These are phyloP conservation scores for Tirmania nivea DNA, from an alignment of 495 filamentous ascomycete genomes.

Conservation along the genomic window DNA sequence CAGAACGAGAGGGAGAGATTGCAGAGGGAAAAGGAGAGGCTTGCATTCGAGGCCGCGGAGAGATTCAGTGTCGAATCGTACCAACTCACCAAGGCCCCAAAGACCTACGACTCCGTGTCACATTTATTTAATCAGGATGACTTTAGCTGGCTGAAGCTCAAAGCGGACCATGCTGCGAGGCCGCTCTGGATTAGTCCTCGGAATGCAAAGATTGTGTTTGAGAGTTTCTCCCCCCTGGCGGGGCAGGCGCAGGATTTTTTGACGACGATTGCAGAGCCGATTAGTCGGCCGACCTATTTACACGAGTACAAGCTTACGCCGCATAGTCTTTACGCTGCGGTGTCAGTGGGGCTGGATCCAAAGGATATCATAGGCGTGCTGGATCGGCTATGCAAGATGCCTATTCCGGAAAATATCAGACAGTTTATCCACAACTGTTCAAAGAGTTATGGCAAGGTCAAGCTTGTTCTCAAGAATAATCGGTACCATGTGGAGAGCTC, in stretches of 20 bases:
- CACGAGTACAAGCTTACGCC: slow-evolving; percentile 86
- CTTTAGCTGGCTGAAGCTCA: slow-evolving; percentile 58
- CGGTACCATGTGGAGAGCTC: slow-evolving; percentile 82
- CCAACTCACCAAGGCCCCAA: not conserved
- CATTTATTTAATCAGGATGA: slow-evolving; percentile 46
- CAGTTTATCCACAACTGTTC: slow-evolving; percentile 66
- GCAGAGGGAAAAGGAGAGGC: not conserved
- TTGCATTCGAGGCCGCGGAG: slow-evolving; percentile 18
- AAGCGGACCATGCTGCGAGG: slow-evolving; percentile 67
- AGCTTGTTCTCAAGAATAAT: slow-evolving; percentile 84
- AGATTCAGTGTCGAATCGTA: not conserved
- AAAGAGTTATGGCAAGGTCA: slow-evolving; percentile 81
- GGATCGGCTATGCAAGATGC: slow-evolving; percentile 69
- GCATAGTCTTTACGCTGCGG: slow-evolving; percentile 84
- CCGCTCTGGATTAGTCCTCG: slow-evolving; percentile 81
- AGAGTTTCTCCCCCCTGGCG: slow-evolving; percentile 76
- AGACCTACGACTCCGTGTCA: slow-evolving; percentile 10
- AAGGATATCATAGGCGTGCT: slow-evolving; percentile 77
- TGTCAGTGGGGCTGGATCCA: slow-evolving; percentile 70
- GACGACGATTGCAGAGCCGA: slow-evolving; percentile 83
- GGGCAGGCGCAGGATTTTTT: slow-evolving; percentile 80
- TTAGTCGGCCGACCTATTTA: slow-evolving; percentile 64
- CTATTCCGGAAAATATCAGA: slow-evolving; percentile 54
- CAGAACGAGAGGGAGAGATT: not conserved
- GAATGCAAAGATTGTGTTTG: slow-evolving; percentile 72